These are phyloP conservation scores for Plasmodium billcollinsi DNA, from an alignment of 169 alveolate genomes.

Conservation along the genomic window DNA sequence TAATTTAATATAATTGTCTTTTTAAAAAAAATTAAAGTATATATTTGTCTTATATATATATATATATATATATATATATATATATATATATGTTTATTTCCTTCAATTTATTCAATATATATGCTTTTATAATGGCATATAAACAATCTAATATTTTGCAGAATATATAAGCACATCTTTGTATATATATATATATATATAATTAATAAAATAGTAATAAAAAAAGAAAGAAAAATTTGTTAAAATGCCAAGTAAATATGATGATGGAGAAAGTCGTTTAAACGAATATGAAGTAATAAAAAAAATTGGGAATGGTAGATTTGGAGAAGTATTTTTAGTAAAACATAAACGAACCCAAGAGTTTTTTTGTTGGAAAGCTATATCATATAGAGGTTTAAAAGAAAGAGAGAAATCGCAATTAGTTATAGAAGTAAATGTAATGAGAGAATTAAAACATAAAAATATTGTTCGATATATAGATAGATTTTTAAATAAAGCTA, in stretches of 20 bases:
- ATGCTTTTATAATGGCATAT: constrained; percentile 17
- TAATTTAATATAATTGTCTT: too few species aligned
- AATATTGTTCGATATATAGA: constrained; percentile 95
- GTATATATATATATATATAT: neutral
- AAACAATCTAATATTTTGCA: neutral
- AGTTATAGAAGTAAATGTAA: constrained; percentile 96
- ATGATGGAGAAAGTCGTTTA: constrained; percentile 84
- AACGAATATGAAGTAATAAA: constrained; percentile 87
- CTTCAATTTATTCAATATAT: constrained; percentile 1
- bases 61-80: constrained; percentile 4
- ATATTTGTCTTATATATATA: neutral
- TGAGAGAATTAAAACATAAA: constrained; percentile 96
- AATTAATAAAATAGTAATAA: neutral
- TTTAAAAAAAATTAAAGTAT: too few species aligned
- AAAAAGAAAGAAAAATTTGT: neutral
- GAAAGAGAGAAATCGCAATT: constrained; percentile 96
- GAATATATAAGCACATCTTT: neutral
- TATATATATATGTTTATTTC: neutral
- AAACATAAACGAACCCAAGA: constrained; percentile 89
- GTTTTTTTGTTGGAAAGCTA: constrained; percentile 96
- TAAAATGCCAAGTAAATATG: constrained; percentile 73
- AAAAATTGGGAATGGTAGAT: constrained; percentile 92
- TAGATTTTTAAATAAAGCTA: constrained; percentile 93
- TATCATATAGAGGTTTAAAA: constrained; percentile 94
- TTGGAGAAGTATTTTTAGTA: constrained; percentile 92